A percentile compares a stretch with the other conserved stretches of the same genome.
Evolutionary conservation across 352 stramenopile genomes (phyloP).

Genomic region (Blastocystis sp.): DNA sequence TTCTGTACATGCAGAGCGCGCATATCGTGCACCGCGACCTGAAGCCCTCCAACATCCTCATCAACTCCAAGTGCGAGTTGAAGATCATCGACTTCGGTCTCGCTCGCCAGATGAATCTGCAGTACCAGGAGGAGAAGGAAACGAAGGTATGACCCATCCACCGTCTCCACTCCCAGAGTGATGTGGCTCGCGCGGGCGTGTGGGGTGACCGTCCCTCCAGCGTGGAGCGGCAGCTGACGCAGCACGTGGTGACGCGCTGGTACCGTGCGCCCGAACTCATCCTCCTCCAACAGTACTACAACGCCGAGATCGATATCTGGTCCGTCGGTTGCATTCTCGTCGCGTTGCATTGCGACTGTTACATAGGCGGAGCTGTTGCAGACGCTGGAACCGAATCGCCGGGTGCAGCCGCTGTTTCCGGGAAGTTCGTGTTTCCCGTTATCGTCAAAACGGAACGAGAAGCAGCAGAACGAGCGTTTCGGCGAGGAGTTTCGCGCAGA

Average conservation of each 20-base stretch:
- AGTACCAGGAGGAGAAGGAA: slow-evolving; percentile 29
- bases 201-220: slow-evolving; percentile 59
- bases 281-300: slow-evolving; percentile 78
- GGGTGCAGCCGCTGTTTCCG: slow-evolving; percentile 42
- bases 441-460: slow-evolving; percentile 6
- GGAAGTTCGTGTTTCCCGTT: slow-evolving; percentile 58
- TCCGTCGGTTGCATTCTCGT: slow-evolving; percentile 91
- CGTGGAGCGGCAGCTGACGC: slow-evolving; percentile 63
- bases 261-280: slow-evolving; percentile 79
- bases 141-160: not conserved
- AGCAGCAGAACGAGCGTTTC: slow-evolving; percentile 39
- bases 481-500: slow-evolving; percentile 49
- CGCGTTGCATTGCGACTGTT: not conserved
- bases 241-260: slow-evolving; percentile 80
- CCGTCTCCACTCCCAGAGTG: not conserved
- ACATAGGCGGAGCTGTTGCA: slow-evolving; percentile 46
- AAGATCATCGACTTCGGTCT: slow-evolving; percentile 91
- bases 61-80: slow-evolving; percentile 90
- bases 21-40: slow-evolving; percentile 81
- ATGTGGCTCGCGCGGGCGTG: slow-evolving; percentile 9
- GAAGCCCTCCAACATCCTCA: slow-evolving; percentile 92
- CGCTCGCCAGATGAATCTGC: slow-evolving; percentile 69
- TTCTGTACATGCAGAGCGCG: slow-evolving; percentile 78
- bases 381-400: slow-evolving; percentile 29
- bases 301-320: slow-evolving; percentile 95